Evolutionary conservation across 805 yeast genomes (phyloP).

Genomic region (Novakomyces olei): DNA sequence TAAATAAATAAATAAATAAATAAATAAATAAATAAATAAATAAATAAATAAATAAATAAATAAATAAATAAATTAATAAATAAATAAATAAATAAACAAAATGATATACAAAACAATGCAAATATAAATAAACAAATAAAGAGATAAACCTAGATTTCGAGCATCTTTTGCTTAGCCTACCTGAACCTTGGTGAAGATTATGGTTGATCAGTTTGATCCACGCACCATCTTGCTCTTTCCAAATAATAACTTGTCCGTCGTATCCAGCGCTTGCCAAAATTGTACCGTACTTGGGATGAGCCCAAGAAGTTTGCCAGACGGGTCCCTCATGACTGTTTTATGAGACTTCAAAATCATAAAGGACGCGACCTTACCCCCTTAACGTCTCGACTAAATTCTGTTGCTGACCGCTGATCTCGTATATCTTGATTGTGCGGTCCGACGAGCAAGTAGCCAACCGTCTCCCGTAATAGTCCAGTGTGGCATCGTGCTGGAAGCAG

Average conservation of each 20-base stretch:
- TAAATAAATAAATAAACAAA: not conserved
- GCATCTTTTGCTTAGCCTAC: too few species aligned
- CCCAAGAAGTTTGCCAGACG: constrained; percentile 98
- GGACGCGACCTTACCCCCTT: constrained; percentile 39
- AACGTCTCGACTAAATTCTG: constrained; percentile 68
- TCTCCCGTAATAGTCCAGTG: constrained; percentile 88
- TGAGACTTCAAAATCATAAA: not conserved
- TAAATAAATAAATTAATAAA: not conserved
- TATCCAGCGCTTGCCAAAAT: constrained; percentile 86
- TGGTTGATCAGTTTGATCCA: constrained; percentile 82
- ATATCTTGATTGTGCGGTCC: constrained; percentile 85
- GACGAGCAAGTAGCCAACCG: constrained; percentile 90
- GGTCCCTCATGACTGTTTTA: constrained; percentile 64
- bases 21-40: too few species aligned
- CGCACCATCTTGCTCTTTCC: constrained; percentile 75
- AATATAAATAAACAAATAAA: too few species aligned
- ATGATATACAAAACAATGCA: not conserved
- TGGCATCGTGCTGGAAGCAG: constrained; percentile 58
- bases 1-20: too few species aligned
- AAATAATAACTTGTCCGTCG: constrained; percentile 80
- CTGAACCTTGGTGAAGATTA: constrained; percentile 72
- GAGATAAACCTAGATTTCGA: not conserved
- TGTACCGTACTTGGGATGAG: constrained; percentile 93
- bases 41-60: too few species aligned
- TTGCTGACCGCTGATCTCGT: constrained; percentile 34